phyloP scores from a whole-genome alignment of 345 rosid genomes.

The Syzygium grande region DNA sequence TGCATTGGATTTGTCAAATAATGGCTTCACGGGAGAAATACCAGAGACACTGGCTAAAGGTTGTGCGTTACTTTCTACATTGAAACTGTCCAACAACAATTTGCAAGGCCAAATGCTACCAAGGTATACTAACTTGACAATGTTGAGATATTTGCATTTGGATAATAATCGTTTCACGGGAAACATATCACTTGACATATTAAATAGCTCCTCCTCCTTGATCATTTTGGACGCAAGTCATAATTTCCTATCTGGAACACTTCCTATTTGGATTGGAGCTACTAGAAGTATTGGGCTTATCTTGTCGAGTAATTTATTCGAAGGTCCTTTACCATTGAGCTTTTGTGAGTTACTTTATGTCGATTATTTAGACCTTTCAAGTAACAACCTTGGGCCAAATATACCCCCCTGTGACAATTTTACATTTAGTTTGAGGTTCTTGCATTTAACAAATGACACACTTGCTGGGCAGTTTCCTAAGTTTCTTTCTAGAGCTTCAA shows the following conservation, averaged over 20 bases:
- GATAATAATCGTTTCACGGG: not conserved
- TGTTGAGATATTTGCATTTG: fast-evolving
- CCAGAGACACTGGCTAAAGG: not conserved
- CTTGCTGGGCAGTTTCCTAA: not conserved
- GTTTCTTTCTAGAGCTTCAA: not conserved
- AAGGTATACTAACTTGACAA: not conserved
- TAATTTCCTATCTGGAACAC: not conserved
- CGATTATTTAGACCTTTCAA: slow-evolving; percentile 4
- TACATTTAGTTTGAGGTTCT: not conserved
- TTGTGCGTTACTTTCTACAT: not conserved
- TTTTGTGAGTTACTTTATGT: not conserved
- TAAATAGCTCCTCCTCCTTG: not conserved
- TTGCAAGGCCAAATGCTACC: not conserved
- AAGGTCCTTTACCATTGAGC: not conserved
- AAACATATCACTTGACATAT: fast-evolving
- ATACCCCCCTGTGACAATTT: not conserved
- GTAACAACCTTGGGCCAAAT: not conserved
- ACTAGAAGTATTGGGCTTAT: fast-evolving
- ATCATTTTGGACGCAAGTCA: not conserved
- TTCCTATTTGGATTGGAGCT: slow-evolving; percentile 12
- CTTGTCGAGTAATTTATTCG: slow-evolving; percentile 1
- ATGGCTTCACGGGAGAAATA: slow-evolving; percentile 1
- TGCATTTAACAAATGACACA: not conserved
- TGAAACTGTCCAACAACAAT: not conserved
- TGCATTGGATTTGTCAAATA: slow-evolving; percentile 13